Base-by-base conservation (phyloP, 1,284 basidiomycete genomes). In the Puccinia coronata region DNA sequence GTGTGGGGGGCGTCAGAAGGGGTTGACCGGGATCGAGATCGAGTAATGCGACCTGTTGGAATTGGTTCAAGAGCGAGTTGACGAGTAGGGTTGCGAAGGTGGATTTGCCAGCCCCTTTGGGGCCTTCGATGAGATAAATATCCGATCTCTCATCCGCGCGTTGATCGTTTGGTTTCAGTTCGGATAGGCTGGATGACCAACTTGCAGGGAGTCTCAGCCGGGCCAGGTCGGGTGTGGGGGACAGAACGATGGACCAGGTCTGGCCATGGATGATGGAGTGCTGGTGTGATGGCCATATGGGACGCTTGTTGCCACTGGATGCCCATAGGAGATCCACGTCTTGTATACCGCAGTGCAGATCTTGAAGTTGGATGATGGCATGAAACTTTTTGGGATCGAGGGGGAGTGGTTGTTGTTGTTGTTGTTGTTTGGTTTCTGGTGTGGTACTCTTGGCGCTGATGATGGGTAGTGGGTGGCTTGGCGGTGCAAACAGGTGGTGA, bases 11-110 rank as follows among this genome's bases (percentile, higher is more conserved):
- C 3, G 79, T 81, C 11, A 81, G 61, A 0, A 81, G 31, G 25
- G 79, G 79, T 74, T 81, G 79, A 11, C 79, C 79, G n/a, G 71
- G 79, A 55, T 81, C 79, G 34, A 81, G 43, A 43, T 81, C 79
- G 28, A 81, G 43, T 9, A 81, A n/a, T 16, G 79, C 79, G 9
- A 81, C 71, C 5, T 23, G n/a, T 67, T 74, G 23, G 55, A 67
- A 81, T 2, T 39, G 53, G 41, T 65, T 36, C 9, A 81, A 31
- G 25, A 81, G 51, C 6, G 57, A 39, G 47, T 81, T 81, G 70
- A 81, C 57, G 18, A 81, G 59, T 18, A 81, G 28, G 8, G 55
- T 61, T 18, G 70, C 18, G 39, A 81, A 74, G 28, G 79, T 81
- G 25, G 67, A 72, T 74, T 81, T 81, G 1, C 79, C 79, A 14